Evolutionary conservation across 2,329 filamentous ascomycete species (phyloP).

Genomic region (Botrytis tulipae): DNA sequence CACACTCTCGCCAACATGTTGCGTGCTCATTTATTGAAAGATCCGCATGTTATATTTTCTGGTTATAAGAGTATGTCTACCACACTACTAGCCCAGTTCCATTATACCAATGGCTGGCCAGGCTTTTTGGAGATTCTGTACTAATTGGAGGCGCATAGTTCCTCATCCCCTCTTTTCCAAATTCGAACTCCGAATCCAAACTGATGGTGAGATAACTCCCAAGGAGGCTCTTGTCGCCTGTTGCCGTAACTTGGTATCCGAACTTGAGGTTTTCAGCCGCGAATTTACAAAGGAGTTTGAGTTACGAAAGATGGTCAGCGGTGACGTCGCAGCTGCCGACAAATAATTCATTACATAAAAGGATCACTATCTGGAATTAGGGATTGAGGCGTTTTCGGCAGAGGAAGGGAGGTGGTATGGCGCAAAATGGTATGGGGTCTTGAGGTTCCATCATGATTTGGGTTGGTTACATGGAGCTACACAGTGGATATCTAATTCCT

Average conservation of each 20-base stretch:
- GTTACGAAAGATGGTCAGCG: slow-evolving; percentile 76
- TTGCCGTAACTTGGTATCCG: slow-evolving; percentile 78
- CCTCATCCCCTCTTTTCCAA: slow-evolving; percentile 46
- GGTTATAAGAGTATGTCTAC: slow-evolving; percentile 75
- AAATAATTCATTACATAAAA: slow-evolving; percentile 18
- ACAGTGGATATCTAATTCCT: background rate
- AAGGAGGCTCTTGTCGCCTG: slow-evolving; percentile 81
- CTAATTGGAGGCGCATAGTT: slow-evolving; percentile 28
- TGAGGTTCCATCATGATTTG: background rate
- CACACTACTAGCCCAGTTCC: slow-evolving; percentile 38
- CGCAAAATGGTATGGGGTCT: background rate
- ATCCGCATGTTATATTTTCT: slow-evolving; percentile 81
- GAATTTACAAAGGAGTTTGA: slow-evolving; percentile 94
- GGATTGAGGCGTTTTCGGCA: slow-evolving; percentile 1
- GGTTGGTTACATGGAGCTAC: background rate
- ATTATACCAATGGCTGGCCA: background rate
- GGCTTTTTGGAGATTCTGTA: background rate
- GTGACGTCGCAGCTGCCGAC: slow-evolving; percentile 27
- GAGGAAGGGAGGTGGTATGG: background rate
- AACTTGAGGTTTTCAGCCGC: slow-evolving; percentile 75
- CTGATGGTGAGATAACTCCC: slow-evolving; percentile 83
- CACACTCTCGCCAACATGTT: slow-evolving; percentile 93
- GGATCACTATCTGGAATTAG: background rate
- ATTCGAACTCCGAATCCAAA: slow-evolving; percentile 81
- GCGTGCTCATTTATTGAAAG: slow-evolving; percentile 78